These are phyloP conservation scores for Skeletonema costatum DNA, from an alignment of 108 stramenopile genomes.

Conservation along the genomic window DNA sequence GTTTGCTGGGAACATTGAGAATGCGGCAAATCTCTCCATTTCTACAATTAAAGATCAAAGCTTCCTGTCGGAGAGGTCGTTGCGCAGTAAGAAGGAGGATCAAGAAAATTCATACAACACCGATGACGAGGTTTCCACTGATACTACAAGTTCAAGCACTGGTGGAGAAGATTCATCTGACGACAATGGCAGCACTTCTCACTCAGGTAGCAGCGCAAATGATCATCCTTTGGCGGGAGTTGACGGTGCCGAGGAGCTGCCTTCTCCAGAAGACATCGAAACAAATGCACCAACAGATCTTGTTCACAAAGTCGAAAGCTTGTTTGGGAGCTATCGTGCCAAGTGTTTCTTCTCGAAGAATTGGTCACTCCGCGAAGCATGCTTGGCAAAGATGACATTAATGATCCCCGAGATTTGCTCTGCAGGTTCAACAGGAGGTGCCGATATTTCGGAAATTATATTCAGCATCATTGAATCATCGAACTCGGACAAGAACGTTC, in stretches of 20 bases:
- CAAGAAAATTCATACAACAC: background rate
- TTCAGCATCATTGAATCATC: conserved; percentile 32
- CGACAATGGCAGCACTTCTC: background rate
- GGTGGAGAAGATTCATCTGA: background rate
- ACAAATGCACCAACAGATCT: conserved; percentile 27
- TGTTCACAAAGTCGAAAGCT: conserved; percentile 34
- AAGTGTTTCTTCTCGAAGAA: conserved; percentile 61
- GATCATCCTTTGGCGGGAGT: conserved; percentile 56
- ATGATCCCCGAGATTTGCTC: conserved; percentile 30
- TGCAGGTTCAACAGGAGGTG: background rate
- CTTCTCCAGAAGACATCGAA: conserved; percentile 55
- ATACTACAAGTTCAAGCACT: background rate
- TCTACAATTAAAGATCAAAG: conserved; percentile 37
- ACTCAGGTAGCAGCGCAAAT: background rate
- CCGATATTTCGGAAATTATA: conserved; percentile 23
- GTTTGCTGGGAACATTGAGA: conserved; percentile 9
- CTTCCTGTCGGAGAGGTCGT: conserved; percentile 27
- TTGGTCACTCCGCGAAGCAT: conserved; percentile 61
- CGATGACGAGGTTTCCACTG: background rate
- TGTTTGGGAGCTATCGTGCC: conserved; percentile 52
- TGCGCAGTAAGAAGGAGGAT: background rate
- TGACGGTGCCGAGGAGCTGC: conserved; percentile 50
- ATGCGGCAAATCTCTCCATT: conserved; percentile 21
- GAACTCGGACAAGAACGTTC: conserved; percentile 45
- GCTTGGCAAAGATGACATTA: conserved; percentile 48